Base-by-base conservation (phyloP, 1,284 basidiomycete species). In the Trametes polyzona region DNA sequence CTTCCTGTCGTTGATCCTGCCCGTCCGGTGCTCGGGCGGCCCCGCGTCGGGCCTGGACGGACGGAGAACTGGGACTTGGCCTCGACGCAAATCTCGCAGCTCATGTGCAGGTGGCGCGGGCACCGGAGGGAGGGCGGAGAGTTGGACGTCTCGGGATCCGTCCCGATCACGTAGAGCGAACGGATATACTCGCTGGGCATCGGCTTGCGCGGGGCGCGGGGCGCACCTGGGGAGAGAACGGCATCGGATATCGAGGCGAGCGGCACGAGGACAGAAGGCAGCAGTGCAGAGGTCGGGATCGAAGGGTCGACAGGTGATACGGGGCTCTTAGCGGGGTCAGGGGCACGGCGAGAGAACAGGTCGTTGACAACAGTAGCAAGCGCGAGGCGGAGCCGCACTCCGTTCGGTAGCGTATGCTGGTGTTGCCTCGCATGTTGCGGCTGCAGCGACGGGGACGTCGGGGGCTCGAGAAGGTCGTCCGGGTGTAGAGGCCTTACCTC, bases 321-420 rank as follows among this genome's bases (percentile, higher is more conserved):
- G 21, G 42, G 58, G 17, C 63, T 62, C 29, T 53, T 58, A n/a
- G 62, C 62, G 0, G 64, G 67, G 41, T 78, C 75, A 1, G 86
- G 85, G 0, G 83, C 78, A 65, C 87, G 84, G 19, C 90, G 80
- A 21, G 88, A 85, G 65, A 92, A 92, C 7, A 93, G 74, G 65
- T 92, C 90, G 62, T 92, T 92, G 65, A 91, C 79, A 43, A 92
- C 81, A 0, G 87, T 87, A 2, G 83, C 83, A 32, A 92, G 74
- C 1, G 86, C 84, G 7, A 92, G 78, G 30, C 90, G 79, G 40
- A 92, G 77, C 8, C 90, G 81, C 32, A 92, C 88, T n/a, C 89
- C 89, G 63, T 92, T 91, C 1, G 90, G 90, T 2, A 92, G 76
- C 1, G 76, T 83, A 64, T 90, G 86, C 21, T 81, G 81, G 58